A percentile compares a stretch with the other conserved stretches of the same genome.
Evolutionary conservation across 2,329 filamentous ascomycete genomes (phyloP).

Genomic region (Xylariaceae sp.): DNA sequence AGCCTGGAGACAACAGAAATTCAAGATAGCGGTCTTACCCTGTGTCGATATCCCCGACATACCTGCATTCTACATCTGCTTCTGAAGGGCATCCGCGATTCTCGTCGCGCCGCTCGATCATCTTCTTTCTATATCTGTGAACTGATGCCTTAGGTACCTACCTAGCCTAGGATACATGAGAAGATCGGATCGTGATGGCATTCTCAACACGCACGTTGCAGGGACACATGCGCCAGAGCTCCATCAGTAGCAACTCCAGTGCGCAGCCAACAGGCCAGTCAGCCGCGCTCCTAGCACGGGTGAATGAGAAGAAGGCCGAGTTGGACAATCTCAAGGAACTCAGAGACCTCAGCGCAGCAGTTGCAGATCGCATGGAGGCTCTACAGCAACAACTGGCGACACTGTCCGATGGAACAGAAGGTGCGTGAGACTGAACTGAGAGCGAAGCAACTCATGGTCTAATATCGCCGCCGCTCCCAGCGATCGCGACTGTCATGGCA

Average conservation of each 20-base stretch:
- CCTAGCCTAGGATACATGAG: neutral
- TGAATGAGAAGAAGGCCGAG: constrained; percentile 82
- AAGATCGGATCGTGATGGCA: constrained; percentile 42
- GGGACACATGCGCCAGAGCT: constrained; percentile 63
- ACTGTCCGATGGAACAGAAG: constrained; percentile 76
- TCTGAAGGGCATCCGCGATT: neutral
- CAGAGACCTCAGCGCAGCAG: constrained; percentile 70
- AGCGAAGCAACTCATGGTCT: constrained; percentile 5
- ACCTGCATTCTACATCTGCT: neutral
- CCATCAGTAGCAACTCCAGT: constrained; percentile 41
- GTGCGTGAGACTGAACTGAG: constrained; percentile 38
- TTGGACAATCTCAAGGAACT: constrained; percentile 74
- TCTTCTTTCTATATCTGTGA: neutral
- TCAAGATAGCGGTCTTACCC: neutral
- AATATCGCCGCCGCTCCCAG: constrained; percentile 40
- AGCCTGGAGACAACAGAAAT: neutral
- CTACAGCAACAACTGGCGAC: constrained; percentile 74
- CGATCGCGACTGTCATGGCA: constrained; percentile 75
- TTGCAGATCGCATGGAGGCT: constrained; percentile 78
- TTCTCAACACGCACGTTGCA: constrained; percentile 55
- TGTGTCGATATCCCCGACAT: neutral
- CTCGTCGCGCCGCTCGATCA: neutral
- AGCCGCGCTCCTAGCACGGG: constrained; percentile 66
- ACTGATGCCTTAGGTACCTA: neutral
- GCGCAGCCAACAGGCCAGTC: constrained; percentile 56